A percentile compares a stretch with the other conserved stretches of the same genome.
These are phyloP conservation scores for Lichtheimia corymbifera DNA, from an alignment of 371 early-diverging fungal genomes.

Conservation along the genomic window DNA sequence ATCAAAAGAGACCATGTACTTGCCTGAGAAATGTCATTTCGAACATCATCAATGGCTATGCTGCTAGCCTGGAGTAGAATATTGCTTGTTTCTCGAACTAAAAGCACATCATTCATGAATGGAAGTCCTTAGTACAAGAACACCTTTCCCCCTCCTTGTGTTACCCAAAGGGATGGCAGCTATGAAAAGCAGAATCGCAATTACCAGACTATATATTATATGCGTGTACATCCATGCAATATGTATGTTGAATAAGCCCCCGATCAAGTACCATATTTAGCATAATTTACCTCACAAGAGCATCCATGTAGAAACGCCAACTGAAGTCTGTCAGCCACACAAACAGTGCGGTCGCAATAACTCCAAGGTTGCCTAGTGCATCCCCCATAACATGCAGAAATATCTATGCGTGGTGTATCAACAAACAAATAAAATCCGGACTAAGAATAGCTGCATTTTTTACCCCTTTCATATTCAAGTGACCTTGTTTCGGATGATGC, in stretches of 20 bases:
- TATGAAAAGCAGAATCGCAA: slow-evolving; percentile 40
- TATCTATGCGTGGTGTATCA: slow-evolving; percentile 36
- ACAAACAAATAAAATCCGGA: not conserved
- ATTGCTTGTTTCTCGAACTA: slow-evolving; percentile 75
- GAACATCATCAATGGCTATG: slow-evolving; percentile 69
- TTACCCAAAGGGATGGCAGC: slow-evolving; percentile 43
- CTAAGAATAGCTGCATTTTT: not conserved
- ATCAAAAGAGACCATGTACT: not conserved
- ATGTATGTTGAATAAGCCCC: too few relatives aligned
- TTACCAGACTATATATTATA: slow-evolving; percentile 50
- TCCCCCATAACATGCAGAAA: slow-evolving; percentile 96
- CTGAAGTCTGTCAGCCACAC: slow-evolving; percentile 70
- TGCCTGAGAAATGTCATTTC: slow-evolving; percentile 51
- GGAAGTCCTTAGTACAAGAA: too few relatives aligned
- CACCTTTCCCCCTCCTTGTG: not conserved
- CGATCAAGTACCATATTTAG: slow-evolving; percentile 63
- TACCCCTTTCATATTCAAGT: slow-evolving; percentile 88
- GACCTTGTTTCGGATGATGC: slow-evolving; percentile 32
- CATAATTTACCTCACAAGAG: slow-evolving; percentile 55
- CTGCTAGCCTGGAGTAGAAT: slow-evolving; percentile 83
- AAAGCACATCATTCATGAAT: slow-evolving; percentile 19
- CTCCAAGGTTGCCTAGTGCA: slow-evolving; percentile 90
- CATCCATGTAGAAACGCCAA: slow-evolving; percentile 83
- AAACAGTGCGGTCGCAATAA: slow-evolving; percentile 82
- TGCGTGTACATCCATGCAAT: not conserved